phyloP scores from a whole-genome alignment of 2,329 filamentous ascomycete species.

The Ophiostoma triangulosporum region DNA sequence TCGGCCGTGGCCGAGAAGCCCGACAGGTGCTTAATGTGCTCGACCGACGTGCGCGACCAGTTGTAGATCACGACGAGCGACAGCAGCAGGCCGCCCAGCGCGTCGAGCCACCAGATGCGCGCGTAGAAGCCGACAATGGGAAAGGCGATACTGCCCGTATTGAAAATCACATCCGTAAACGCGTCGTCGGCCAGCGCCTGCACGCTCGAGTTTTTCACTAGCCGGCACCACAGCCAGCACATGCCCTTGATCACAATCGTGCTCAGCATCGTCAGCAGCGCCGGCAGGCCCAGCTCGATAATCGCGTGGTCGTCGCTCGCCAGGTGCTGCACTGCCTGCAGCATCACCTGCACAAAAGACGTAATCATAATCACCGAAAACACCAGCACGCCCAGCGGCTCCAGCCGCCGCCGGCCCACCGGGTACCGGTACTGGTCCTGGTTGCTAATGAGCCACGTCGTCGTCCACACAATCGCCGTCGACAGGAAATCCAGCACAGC shows the following conservation, averaged over 20 bases:
- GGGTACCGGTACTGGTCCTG: conserved; percentile 66
- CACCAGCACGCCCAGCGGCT: conserved; percentile 67
- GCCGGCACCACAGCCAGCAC: conserved; percentile 78
- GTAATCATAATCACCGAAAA: conserved; percentile 82
- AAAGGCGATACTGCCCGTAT: conserved; percentile 77
- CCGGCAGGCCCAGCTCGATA: conserved; percentile 58
- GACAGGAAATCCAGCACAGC: conserved; percentile 69
- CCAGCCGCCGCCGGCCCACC: conserved; percentile 60
- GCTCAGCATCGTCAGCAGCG: conserved; percentile 65
- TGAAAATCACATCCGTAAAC: conserved; percentile 62
- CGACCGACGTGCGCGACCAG: conserved; percentile 59
- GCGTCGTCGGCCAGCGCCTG: conserved; percentile 48
- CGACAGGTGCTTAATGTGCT: conserved; percentile 69
- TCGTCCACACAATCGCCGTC: conserved; percentile 69
- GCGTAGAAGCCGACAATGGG: conserved; percentile 65
- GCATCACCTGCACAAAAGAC: conserved; percentile 64
- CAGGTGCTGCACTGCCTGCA: conserved; percentile 56
- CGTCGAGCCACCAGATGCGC: conserved; percentile 73
- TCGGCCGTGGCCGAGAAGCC: conserved; percentile 68
- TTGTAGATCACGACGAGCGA: conserved; percentile 67
- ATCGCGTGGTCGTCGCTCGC: conserved; percentile 47
- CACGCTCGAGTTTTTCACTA: conserved; percentile 76
- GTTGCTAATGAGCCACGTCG: conserved; percentile 58
- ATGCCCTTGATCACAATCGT: conserved; percentile 72
- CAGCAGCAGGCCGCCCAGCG: conserved; percentile 64